phyloP scores from a whole-genome alignment of 2,329 filamentous ascomycete genomes.

The Annulohypoxylon truncatum region DNA sequence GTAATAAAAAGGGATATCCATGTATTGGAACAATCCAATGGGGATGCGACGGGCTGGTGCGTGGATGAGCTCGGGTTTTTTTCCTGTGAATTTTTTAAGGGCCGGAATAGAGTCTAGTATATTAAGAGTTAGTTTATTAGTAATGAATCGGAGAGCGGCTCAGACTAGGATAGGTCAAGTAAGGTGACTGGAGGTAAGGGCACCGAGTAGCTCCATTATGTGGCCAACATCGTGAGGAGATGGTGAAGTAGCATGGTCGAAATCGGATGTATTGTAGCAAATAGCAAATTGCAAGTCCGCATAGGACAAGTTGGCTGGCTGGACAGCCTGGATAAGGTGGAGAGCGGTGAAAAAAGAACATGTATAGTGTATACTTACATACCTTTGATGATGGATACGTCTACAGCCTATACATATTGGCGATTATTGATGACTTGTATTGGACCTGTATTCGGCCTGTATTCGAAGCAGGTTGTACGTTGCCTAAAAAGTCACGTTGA shows the following conservation, averaged over 20 bases:
- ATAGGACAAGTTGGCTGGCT: not conserved
- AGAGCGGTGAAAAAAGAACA: conserved; percentile 24
- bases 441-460: not conserved
- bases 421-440: not conserved
- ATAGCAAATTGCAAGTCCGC: not conserved
- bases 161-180: conserved; percentile 27
- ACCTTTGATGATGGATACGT: not conserved
- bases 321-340: not conserved
- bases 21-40: conserved; percentile 24
- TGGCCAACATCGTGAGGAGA: not conserved
- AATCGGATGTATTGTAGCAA: not conserved
- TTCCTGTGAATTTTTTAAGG: conserved; percentile 1
- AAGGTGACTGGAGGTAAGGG: conserved; percentile 31
- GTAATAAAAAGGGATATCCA: not conserved
- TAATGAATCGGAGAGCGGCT: conserved; percentile 36
- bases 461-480: conserved; percentile 3
- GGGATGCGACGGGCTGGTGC: conserved; percentile 16
- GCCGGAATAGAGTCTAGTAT: conserved; percentile 23
- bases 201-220: conserved; percentile 5
- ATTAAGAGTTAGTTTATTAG: conserved; percentile 34
- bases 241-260: conserved; percentile 1
- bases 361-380: not conserved
- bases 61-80: conserved; percentile 21
- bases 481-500: conserved; percentile 21
- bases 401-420: not conserved